Percentiles rank a stretch among this genome's conserved stretches.
phyloP scores from a whole-genome alignment of 352 stramenopile species.

The Globisporangium yorkense region DNA sequence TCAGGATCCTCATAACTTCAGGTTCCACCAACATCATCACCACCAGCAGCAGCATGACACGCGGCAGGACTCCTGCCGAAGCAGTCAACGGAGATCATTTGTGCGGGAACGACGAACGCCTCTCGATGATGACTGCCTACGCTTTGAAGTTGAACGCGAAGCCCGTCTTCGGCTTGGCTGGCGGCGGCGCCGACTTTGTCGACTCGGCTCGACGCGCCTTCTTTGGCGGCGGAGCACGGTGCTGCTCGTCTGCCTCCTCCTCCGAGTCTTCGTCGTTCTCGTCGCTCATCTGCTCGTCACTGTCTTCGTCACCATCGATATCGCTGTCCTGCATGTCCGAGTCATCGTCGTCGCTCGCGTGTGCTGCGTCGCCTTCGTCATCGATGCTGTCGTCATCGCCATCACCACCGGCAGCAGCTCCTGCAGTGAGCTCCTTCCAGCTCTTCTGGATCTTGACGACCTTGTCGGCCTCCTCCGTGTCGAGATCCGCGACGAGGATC shows the following conservation, averaged over 20 bases:
- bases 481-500: slow-evolving; percentile 23
- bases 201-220: neutral
- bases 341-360: slow-evolving; percentile 15
- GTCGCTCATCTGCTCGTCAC: slow-evolving; percentile 22
- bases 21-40: too few species aligned
- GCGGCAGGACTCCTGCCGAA: neutral
- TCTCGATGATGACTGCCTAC: slow-evolving; percentile 6
- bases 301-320: slow-evolving; percentile 14
- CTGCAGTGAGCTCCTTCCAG: slow-evolving; percentile 29
- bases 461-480: slow-evolving; percentile 17
- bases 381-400: slow-evolving; percentile 1
- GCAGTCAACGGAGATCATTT: neutral
- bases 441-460: slow-evolving; percentile 35
- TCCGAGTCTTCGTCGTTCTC: slow-evolving; percentile 9
- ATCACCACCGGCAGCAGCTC: neutral
- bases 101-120: too few species aligned
- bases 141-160: slow-evolving; percentile 43
- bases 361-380: slow-evolving; percentile 8
- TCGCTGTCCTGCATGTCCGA: slow-evolving; percentile 11
- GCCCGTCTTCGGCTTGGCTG: slow-evolving; percentile 9
- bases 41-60: neutral
- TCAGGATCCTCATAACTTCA: too few species aligned
- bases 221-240: neutral
- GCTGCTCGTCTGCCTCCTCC: neutral
- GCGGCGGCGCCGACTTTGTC: neutral